phyloP scores from a whole-genome alignment of 2,329 filamentous ascomycete genomes.

The Bisporella sp. region DNA sequence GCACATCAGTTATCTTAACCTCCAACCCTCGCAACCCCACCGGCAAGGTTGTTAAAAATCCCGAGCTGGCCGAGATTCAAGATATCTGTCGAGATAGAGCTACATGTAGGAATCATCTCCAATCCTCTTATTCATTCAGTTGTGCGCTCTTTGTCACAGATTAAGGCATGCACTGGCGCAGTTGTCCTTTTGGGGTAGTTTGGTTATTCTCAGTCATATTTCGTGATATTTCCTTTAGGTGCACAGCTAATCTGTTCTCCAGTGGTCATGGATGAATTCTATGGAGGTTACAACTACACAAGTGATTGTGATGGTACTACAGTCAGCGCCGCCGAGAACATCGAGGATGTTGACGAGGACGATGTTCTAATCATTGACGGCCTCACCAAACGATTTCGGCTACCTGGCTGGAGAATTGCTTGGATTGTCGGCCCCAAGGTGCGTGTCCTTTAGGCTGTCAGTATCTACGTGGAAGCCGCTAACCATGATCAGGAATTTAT shows the following conservation, averaged over 20 bases:
- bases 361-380: slow-evolving; percentile 94
- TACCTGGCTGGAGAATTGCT: slow-evolving; percentile 92
- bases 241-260: too few relatives aligned
- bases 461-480: too few relatives aligned
- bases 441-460: not conserved
- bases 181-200: too few relatives aligned
- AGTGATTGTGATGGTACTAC: slow-evolving; percentile 84
- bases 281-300: slow-evolving; percentile 93
- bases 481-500: slow-evolving; percentile 61
- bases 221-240: too few relatives aligned
- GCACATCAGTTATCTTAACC: slow-evolving; percentile 82
- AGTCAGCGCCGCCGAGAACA: slow-evolving; percentile 82
- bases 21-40: slow-evolving; percentile 96
- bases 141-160: too few relatives aligned
- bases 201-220: too few relatives aligned
- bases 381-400: slow-evolving; percentile 91
- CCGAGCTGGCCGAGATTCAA: slow-evolving; percentile 83
- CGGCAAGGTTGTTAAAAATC: slow-evolving; percentile 77
- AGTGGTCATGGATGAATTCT: slow-evolving; percentile 94
- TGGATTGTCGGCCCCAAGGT: slow-evolving; percentile 89
- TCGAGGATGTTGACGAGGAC: slow-evolving; percentile 82
- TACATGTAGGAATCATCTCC: slow-evolving; percentile 36
- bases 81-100: slow-evolving; percentile 86
- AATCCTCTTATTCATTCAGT: too few relatives aligned
- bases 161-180: too few relatives aligned